These are phyloP conservation scores for Ceratocystis huliohia DNA, from an alignment of 2,329 filamentous ascomycete genomes.

Conservation along the genomic window DNA sequence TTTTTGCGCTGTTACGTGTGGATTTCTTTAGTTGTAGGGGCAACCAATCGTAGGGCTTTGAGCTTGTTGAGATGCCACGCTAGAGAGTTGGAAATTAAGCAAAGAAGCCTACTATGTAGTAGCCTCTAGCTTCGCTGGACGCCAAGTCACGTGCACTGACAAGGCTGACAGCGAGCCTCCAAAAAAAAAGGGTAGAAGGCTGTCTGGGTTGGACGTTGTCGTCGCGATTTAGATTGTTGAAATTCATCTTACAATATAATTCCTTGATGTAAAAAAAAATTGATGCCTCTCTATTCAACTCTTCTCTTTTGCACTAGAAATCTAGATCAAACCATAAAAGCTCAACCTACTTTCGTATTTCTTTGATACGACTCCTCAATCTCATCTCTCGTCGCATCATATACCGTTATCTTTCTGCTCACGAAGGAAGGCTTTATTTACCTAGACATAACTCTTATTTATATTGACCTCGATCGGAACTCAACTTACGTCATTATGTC, in stretches of 20 bases:
- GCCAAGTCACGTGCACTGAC: constrained; percentile 17
- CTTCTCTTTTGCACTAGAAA: no score
- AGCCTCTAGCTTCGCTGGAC: background rate
- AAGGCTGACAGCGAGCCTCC: constrained; percentile 1
- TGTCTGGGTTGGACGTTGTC: background rate
- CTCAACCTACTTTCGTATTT: no score
- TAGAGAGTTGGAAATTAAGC: background rate
- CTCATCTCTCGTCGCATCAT: no score
- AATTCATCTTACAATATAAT: no score
- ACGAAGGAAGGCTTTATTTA: background rate
- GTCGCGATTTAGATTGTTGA: background rate
- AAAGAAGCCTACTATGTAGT: background rate
- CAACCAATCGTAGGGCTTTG: constrained; percentile 10
- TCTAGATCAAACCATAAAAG: no score
- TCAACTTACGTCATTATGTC: constrained; percentile 31
- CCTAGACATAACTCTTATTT: background rate
- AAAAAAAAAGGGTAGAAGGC: background rate
- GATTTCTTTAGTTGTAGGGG: constrained; percentile 12
- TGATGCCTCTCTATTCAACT: no score
- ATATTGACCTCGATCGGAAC: background rate
- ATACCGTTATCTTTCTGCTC: no score
- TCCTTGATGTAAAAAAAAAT: no score
- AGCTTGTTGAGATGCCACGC: background rate
- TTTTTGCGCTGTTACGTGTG: background rate
- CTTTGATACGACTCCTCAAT: no score